Evolutionary conservation across 148 eudicot genomes (phyloP).

Genomic region (Spergularia bocconei): DNA sequence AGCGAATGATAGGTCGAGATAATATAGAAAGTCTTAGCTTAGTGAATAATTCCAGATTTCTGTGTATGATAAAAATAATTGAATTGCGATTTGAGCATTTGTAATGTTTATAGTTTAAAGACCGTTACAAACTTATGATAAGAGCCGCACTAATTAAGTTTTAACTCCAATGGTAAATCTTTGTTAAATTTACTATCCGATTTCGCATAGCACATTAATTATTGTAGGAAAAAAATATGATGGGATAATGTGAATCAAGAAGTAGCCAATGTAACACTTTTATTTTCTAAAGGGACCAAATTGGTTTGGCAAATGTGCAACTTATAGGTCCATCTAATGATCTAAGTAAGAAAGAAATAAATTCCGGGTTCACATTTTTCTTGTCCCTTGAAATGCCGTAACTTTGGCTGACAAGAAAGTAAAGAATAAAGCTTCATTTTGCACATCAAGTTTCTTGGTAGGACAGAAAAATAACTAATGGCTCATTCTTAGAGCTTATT

Average conservation of each 20-base stretch:
- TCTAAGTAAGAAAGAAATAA: not conserved
- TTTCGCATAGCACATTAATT: no score
- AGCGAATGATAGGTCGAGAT: no score
- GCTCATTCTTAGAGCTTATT: not conserved
- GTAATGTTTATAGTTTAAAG: no score
- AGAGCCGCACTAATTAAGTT: no score
- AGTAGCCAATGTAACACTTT: constrained; percentile 22
- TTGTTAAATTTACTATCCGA: no score
- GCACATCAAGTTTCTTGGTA: constrained; percentile 19
- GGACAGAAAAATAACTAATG: constrained; percentile 2
- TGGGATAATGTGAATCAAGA: not conserved
- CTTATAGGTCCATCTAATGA: constrained; percentile 21
- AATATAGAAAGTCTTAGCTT: no score
- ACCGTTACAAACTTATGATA: no score
- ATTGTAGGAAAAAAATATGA: no score
- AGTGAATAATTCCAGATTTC: no score
- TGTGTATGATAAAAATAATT: no score
- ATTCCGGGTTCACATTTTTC: constrained; percentile 19
- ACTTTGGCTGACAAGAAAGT: constrained; percentile 37
- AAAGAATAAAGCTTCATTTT: constrained; percentile 28
- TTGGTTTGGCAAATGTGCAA: constrained; percentile 28
- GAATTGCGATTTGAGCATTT: no score
- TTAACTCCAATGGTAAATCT: no score
- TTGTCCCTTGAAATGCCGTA: constrained; percentile 22
- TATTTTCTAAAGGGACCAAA: constrained; percentile 12